Evolutionary conservation across 345 rosid genomes (phyloP), one percentile per base, ranked within the genome.

Genomic region (Eucalyptus tenuipes): DNA sequence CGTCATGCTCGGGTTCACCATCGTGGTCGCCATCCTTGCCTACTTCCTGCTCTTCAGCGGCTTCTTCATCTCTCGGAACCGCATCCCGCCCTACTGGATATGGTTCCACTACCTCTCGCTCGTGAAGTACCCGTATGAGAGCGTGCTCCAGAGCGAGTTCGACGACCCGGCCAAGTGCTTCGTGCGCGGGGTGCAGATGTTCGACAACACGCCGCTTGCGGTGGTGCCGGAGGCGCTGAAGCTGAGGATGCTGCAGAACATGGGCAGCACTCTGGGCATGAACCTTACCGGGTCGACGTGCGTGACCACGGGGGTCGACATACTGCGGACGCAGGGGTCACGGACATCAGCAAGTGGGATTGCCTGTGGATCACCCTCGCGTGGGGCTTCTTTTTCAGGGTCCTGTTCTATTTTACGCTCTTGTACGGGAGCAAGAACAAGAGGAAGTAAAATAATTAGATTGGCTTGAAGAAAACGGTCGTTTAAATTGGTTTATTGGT

Each of bases 81-180:
- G 99, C 15, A 94, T 97, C 88, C 99, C 99, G 11, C 24, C 81
- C 2, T 97, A 95, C 90, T 97, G 99, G 99, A 66, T 95, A 61
- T 97, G 99, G 99, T 96, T 97, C 87, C 99, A 97, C 90, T 97
- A 96, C 93, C 87, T 96, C 9, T 97, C 99, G 3, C 91, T 97
- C 0, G 98, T 97, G 88, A 97, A 97, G 86, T 97, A 97, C 59
- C 99, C 99, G 0, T 97, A 92, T 86, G 97, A 96, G 91, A 94
- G 92, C 5, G 97, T 94, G 8, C 40, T 95, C 52, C 96, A 93
- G 88, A 96, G 92, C 90, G 98, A 96, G 86, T 95, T 96, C 87
- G 91, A 91, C 3, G 93, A 95, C 79, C 93, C 98, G 5, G 87
- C 48, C 45, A 95, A 91, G 85, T 98, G 99, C 88, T 97, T 95